Base-by-base conservation (phyloP, 1,284 basidiomycete genomes). In the Melampsora abietis-canadensis region DNA sequence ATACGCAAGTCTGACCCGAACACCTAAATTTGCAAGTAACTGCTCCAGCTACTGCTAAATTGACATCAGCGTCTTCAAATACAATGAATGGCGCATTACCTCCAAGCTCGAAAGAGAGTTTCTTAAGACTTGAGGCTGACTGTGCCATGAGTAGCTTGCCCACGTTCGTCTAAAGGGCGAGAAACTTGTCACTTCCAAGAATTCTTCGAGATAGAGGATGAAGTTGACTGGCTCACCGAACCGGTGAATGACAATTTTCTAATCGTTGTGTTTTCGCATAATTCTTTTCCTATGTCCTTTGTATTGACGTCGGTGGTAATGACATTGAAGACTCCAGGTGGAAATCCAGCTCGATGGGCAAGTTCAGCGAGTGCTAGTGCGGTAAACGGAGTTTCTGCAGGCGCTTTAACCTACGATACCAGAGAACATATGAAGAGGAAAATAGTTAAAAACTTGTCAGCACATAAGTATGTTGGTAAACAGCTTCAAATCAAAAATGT, bases 71-170 rank as follows among this genome's bases (percentile, higher is more conserved):
- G 80, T 98, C 96, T 76, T 94, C 91, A 81, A 99, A 98, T 8
- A 99, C 92, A 78, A 96, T 95, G 83, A 95, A 95, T 0, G 94
- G 90, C 0, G 92, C 87, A 77, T 95, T 98, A 64, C 94, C 94
- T 14, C 86, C 86, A 57, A 84, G 80, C 79, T 78, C 78, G 66
- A 78, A 77, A 89, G 91, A 60, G 89, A 90, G 90, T 89, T 97
- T 98, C 84, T 99, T 98, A 78, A 98, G 82, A 0, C 93, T 97
- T 1, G 87, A 87, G 6, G 92, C 85, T 17, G 92, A 87, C 85
- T 97, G 89, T 17, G 85, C 85, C 81, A 92, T 92, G 54, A 99
- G 85, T 68, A 92, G 82, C 84, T 94, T 98, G 68, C 94, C 95
- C 30, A 99, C 92, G 15, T 87, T 84, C 0, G 94, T 98, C 21